phyloP scores from a whole-genome alignment of 2,329 filamentous ascomycete species.

The Alternaria angustiovoidea region DNA sequence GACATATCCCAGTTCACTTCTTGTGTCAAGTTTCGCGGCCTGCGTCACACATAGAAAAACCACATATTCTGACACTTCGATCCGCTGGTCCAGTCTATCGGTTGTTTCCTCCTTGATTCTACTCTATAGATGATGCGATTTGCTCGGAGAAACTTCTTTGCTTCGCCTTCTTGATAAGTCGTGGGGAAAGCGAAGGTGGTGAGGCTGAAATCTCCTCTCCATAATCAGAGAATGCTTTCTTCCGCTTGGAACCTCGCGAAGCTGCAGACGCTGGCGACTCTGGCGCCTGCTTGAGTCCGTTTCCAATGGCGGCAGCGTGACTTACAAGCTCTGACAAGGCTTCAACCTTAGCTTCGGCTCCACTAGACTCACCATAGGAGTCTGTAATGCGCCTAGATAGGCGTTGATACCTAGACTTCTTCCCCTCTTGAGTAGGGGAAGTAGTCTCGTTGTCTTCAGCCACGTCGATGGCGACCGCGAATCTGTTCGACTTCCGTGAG shows the following conservation, averaged over 20 bases:
- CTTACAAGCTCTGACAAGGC: not conserved
- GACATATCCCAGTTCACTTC: not conserved
- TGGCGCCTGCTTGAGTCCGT: not conserved
- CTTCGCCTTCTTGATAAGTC: not conserved
- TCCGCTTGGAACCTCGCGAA: not conserved
- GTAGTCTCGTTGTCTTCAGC: not conserved
- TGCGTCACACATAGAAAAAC: too few relatives aligned
- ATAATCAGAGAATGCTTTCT: not conserved
- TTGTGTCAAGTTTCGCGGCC: not conserved
- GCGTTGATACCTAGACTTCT: not conserved
- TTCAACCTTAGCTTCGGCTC: not conserved
- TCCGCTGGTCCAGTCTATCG: not conserved
- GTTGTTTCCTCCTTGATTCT: not conserved
- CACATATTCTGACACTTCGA: not conserved
- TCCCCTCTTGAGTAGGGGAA: not conserved
- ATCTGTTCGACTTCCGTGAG: not conserved
- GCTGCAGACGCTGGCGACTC: not conserved
- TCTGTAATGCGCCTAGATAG: not conserved
- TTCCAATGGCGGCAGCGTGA: not conserved
- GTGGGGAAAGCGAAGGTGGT: too few relatives aligned
- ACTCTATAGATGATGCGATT: not conserved
- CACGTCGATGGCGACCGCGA: not conserved
- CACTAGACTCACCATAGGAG: not conserved
- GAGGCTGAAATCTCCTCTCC: not conserved
- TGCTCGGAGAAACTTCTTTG: not conserved